Evolutionary conservation across 1,139 yeast species (phyloP), one percentile per base, ranked within the genome.

Genomic region (Suzukiozyma palmioleophila): DNA sequence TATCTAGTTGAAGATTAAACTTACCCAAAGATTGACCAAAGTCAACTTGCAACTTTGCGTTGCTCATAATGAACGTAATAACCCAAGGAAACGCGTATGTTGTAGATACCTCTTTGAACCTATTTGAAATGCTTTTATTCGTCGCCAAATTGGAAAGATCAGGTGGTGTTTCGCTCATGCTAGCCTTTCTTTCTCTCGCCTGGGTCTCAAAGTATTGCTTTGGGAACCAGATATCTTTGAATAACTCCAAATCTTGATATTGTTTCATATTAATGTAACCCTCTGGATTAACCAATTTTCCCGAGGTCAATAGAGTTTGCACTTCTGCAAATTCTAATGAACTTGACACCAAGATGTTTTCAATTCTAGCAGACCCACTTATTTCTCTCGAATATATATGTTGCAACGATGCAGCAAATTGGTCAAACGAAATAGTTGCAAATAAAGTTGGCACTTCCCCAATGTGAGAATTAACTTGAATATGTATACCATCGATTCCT

Each of bases 341-440:
- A 32, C 64, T 59, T 6, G 58, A 74, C 42, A 52, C 64, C 46
- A 78, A 55, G 5, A 83, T 59, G 30, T 70, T 65, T n/a, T 77
- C 68, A n/a, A 86, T 59, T 1, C 66, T 63, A 12, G 87, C 61
- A 11, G 85, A 81, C 0, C 95, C 95, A 68, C 96, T 87, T 0
- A 84, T 77, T 48, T 88, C 96, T 45, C 96, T 76, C 0, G 97
- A 90, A 54, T 88, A 92, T 13, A 87, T 79, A 58, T 92, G 98
- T 52, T 89, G 96, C 31, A 92, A 65, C 1, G 90, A 81, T 0
- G 92, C 84, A 22, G 77, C 69, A 11, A 87, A 60, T 3, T 77
- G 69, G 15, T 72, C 69, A 25, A 84, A 49, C 22, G 74, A 68
- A 3, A 79, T 52, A 1, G 67, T 52, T 1, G 75, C 60, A 10